These are phyloP conservation scores for Monosporascus sp. DNA, from an alignment of 2,329 filamentous ascomycete genomes.

Conservation along the genomic window DNA sequence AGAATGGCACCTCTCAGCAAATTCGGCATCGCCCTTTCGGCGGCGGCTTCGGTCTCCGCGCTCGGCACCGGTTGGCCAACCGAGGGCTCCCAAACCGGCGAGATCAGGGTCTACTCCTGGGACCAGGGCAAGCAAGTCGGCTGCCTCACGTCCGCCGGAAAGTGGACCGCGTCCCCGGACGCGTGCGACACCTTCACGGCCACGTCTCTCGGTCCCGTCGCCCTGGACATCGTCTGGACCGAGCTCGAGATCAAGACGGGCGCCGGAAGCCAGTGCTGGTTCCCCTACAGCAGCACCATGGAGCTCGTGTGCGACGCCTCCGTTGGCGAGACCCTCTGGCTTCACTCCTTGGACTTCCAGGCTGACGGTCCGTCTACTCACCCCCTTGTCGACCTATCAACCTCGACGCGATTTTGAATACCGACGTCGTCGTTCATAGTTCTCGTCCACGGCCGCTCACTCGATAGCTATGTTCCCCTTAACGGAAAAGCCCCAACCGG, in stretches of 20 bases:
- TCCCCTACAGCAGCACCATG: not conserved
- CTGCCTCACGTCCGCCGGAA: slow-evolving; percentile 4
- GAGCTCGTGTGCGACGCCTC: slow-evolving; percentile 4
- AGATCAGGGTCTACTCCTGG: slow-evolving; percentile 7
- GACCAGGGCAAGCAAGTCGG: slow-evolving; percentile 2
- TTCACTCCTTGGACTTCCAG: slow-evolving; percentile 4
- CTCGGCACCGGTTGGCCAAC: slow-evolving; percentile 6
- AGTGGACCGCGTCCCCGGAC: slow-evolving; percentile 6
- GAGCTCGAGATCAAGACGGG: slow-evolving; percentile 3
- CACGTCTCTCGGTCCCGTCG: slow-evolving; percentile 1
- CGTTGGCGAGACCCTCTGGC: slow-evolving; percentile 1
- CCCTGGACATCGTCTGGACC: slow-evolving; percentile 3
- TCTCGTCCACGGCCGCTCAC: slow-evolving; percentile 2
- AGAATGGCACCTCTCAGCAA: too few relatives aligned
- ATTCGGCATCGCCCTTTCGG: not conserved
- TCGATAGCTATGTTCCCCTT: slow-evolving; percentile 4
- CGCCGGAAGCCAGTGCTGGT: slow-evolving; percentile 5
- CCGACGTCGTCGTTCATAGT: not conserved
- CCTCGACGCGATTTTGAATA: too few relatives aligned
- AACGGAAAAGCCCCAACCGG: slow-evolving; percentile 1
- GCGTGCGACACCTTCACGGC: slow-evolving; percentile 5
- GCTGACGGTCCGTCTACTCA: slow-evolving; percentile 1
- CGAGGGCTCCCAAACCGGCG: slow-evolving; percentile 2
- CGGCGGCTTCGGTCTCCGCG: not conserved
- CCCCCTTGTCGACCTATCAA: not conserved